These are phyloP conservation scores for Nannochloris sp. DNA, from an alignment of 139 green algal genomes.

Conservation along the genomic window DNA sequence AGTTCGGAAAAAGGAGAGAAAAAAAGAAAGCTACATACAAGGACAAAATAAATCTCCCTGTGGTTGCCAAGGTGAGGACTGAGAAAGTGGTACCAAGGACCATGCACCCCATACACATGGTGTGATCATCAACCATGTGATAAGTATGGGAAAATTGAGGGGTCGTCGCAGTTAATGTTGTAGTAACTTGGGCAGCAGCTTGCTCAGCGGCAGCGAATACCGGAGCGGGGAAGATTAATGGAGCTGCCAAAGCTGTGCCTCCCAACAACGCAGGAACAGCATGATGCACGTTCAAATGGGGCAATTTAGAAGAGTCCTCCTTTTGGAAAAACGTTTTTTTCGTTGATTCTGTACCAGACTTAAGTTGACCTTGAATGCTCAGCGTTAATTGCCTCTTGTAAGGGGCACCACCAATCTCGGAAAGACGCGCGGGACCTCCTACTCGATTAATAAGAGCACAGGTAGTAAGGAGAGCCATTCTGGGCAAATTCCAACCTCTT, in stretches of 20 bases:
- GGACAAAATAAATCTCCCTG: not conserved
- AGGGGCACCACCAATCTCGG: too few species aligned
- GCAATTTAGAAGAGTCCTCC: conserved; percentile 6
- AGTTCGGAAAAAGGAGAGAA: too few species aligned
- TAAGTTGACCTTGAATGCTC: too few species aligned
- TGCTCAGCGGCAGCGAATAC: not conserved
- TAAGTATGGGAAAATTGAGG: not conserved
- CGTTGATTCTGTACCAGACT: not conserved
- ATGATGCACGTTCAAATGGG: conserved; percentile 2
- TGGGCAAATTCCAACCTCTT: too few species aligned
- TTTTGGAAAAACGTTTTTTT: not conserved
- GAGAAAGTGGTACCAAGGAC: not conserved
- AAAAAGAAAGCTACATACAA: too few species aligned
- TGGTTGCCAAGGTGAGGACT: not conserved
- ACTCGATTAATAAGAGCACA: too few species aligned
- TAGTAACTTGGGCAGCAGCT: not conserved
- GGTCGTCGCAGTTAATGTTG: not conserved
- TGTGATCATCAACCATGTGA: conserved; percentile 11
- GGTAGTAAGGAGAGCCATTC: too few species aligned
- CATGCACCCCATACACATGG: not conserved
- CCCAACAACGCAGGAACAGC: conserved; percentile 14
- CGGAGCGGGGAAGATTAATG: not conserved
- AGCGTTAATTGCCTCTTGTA: too few species aligned
- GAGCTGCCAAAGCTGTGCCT: not conserved
- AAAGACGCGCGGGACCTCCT: too few species aligned